phyloP scores from a whole-genome alignment of 1,139 yeast genomes.

The Pichia sp. region DNA sequence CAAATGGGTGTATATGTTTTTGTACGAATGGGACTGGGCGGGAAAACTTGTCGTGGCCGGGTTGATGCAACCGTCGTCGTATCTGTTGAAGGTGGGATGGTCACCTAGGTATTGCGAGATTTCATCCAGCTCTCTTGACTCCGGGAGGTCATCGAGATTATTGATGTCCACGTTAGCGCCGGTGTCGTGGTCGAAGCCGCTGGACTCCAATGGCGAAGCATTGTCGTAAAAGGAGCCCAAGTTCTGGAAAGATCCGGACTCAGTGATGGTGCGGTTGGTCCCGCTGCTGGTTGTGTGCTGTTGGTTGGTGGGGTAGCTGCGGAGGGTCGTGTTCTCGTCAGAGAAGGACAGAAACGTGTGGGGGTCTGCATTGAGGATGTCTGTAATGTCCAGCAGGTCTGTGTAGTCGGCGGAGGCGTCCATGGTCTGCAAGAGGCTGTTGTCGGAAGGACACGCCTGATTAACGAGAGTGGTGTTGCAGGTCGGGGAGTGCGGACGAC shows the following conservation, averaged over 20 bases:
- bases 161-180: background rate
- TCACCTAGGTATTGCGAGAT: background rate
- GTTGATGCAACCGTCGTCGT: background rate
- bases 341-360: background rate
- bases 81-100: background rate
- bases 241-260: background rate
- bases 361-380: slow-evolving; percentile 7
- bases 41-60: background rate
- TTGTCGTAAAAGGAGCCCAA: background rate
- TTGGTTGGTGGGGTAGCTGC: background rate
- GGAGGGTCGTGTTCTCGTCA: background rate
- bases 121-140: background rate
- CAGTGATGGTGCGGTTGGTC: background rate
- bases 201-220: background rate
- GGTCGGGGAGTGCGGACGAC: no score
- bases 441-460: background rate
- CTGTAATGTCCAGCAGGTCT: slow-evolving; percentile 8
- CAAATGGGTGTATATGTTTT: slow-evolving; percentile 3
- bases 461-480: background rate
- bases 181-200: background rate
- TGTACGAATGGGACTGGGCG: background rate
- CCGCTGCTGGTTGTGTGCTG: background rate
- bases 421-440: background rate
- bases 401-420: slow-evolving; percentile 9
- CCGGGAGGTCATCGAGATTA: background rate